phyloP scores from a whole-genome alignment of 2,329 filamentous ascomycete species.

The Exophiala oligosperma region DNA sequence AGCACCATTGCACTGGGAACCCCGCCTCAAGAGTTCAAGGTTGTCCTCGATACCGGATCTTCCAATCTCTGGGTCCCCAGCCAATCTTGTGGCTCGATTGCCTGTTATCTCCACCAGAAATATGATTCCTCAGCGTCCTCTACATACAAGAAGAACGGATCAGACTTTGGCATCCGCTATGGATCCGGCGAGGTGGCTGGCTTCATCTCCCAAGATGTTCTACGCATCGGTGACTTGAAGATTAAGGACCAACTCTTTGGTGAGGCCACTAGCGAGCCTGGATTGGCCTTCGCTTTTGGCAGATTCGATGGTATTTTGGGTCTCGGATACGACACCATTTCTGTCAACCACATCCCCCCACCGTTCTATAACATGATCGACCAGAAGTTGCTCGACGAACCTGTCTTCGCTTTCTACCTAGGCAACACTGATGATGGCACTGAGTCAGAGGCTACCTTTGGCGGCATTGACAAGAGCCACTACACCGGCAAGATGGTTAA shows the following conservation, averaged over 20 bases:
- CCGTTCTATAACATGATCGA: conserved; percentile 97
- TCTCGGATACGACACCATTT: conserved; percentile 91
- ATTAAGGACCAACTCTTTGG: conserved; percentile 92
- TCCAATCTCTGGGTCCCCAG: conserved; percentile 99
- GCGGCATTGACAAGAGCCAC: conserved; percentile 80
- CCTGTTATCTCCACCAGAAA: conserved; percentile 95
- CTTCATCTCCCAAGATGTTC: conserved; percentile 84
- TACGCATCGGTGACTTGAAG: conserved; percentile 84
- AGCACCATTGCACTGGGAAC: conserved; percentile 92
- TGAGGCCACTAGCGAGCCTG: conserved; percentile 92
- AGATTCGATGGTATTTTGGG: conserved; percentile 96
- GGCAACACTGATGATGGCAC: conserved; percentile 69
- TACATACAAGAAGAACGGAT: conserved; percentile 91
- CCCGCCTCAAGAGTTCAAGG: conserved; percentile 94
- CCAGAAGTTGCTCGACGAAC: conserved; percentile 84
- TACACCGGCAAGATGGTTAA: conserved; percentile 84
- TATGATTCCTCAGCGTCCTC: conserved; percentile 90
- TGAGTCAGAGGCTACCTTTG: conserved; percentile 85
- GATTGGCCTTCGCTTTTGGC: conserved; percentile 95
- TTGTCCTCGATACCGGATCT: conserved; percentile 96
- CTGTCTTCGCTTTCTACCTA: conserved; percentile 96
- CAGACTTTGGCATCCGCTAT: conserved; percentile 88
- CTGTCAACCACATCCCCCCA: conserved; percentile 92
- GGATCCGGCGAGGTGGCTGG: conserved; percentile 92
- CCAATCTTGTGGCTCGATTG: conserved; percentile 85